A percentile compares a stretch with the other conserved stretches of the same genome.
phyloP scores from a whole-genome alignment of 2,329 filamentous ascomycete genomes.

The Fusarium verticillioides region DNA sequence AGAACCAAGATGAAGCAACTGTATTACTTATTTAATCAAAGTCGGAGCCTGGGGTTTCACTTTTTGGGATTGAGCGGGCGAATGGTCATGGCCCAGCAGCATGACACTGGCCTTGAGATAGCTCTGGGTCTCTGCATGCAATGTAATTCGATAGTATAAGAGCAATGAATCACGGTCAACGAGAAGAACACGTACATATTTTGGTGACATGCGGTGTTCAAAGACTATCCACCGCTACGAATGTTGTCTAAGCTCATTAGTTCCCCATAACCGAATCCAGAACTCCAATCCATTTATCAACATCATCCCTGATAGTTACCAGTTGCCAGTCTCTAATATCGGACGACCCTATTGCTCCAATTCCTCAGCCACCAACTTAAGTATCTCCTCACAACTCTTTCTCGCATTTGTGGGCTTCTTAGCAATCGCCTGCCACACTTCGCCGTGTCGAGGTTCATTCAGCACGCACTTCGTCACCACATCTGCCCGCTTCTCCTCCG shows the following conservation, averaged over 20 bases:
- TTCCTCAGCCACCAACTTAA: constrained; percentile 77
- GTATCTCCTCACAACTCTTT: constrained; percentile 80
- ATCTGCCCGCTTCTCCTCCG: constrained; percentile 89
- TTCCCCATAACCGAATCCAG: constrained; percentile 11
- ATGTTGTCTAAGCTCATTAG: constrained; percentile 30
- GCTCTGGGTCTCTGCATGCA: constrained; percentile 15
- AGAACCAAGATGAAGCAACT: constrained; percentile 6
- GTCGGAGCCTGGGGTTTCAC: constrained; percentile 10
- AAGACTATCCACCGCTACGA: background rate
- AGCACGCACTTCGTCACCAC: constrained; percentile 82
- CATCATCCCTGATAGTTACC: background rate
- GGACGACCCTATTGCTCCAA: constrained; percentile 45
- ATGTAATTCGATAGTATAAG: constrained; percentile 31
- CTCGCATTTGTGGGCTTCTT: constrained; percentile 87
- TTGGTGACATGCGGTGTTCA: background rate
- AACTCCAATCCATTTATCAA: constrained; percentile 28
- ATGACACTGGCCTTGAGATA: constrained; percentile 17
- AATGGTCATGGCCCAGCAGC: constrained; percentile 16
- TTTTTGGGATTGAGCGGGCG: constrained; percentile 22
- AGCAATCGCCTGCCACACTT: constrained; percentile 86
- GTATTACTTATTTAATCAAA: constrained; percentile 27
- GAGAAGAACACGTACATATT: background rate
- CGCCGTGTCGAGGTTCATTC: constrained; percentile 91
- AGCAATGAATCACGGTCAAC: constrained; percentile 26
- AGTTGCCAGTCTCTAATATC: background rate